Evolutionary conservation across 768 basidiomycete genomes (phyloP).

Genomic region (Trichaptum fuscoviolaceum): DNA sequence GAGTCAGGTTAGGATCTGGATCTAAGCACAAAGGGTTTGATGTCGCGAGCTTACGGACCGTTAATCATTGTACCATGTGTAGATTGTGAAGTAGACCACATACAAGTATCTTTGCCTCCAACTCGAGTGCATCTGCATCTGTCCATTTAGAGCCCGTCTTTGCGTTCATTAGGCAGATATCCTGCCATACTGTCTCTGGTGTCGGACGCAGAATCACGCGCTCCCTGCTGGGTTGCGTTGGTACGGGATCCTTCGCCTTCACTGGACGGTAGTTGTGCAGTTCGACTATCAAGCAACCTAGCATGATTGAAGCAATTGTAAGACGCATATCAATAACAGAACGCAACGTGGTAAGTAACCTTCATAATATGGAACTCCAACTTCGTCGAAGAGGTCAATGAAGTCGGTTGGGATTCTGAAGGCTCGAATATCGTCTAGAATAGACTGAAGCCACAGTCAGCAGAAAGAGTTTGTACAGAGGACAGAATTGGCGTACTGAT

Average conservation of each 20-base stretch:
- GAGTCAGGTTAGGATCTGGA: conserved; percentile 70
- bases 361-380: conserved; percentile 76
- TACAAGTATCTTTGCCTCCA: conserved; percentile 72
- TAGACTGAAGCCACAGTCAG: conserved; percentile 41
- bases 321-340: neutral
- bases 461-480: conserved; percentile 1
- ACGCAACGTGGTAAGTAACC: conserved; percentile 38
- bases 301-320: conserved; percentile 5
- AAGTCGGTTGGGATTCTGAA: conserved; percentile 85
- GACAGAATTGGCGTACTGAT: conserved; percentile 35
- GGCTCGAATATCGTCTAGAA: conserved; percentile 79
- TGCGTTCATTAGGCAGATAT: conserved; percentile 66
- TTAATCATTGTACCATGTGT: conserved; percentile 11
- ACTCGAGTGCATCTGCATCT: conserved; percentile 64
- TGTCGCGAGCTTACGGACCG: conserved; percentile 54
- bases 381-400: conserved; percentile 70
- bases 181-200: conserved; percentile 72
- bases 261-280: conserved; percentile 70
- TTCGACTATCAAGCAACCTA: conserved; percentile 85
- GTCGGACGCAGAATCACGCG: conserved; percentile 77
- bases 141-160: conserved; percentile 56
- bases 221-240: conserved; percentile 55
- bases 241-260: conserved; percentile 48
- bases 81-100: conserved; percentile 4
- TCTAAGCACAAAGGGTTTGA: conserved; percentile 73